Evolutionary conservation across 2,329 filamentous ascomycete species (phyloP).

Genomic region (Mycosphaerella arachidis): DNA sequence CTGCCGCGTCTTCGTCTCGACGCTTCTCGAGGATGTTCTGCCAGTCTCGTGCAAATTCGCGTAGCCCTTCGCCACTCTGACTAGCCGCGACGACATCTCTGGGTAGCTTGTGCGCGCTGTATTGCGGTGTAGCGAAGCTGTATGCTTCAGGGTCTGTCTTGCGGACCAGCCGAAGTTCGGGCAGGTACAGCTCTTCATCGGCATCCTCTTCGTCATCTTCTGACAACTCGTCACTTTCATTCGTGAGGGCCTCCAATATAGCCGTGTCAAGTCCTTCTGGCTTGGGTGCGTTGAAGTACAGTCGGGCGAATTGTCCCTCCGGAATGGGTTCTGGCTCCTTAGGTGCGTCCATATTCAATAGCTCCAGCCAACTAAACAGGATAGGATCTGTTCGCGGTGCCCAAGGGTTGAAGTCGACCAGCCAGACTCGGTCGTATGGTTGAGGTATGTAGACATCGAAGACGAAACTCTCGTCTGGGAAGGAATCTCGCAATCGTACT

Average conservation of each 20-base stretch:
- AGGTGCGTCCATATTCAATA: constrained; percentile 67
- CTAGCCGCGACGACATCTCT: constrained; percentile 79
- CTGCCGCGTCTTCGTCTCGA: constrained; percentile 35
- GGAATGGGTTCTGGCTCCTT: constrained; percentile 15
- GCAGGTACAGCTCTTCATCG: constrained; percentile 55
- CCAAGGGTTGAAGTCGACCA: constrained; percentile 96
- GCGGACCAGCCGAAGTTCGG: constrained; percentile 77
- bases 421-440: constrained; percentile 68
- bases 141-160: constrained; percentile 85
- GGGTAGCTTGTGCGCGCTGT: constrained; percentile 92
- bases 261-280: constrained; percentile 5
- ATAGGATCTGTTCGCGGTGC: constrained; percentile 82
- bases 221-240: constrained; percentile 31
- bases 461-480: constrained; percentile 76
- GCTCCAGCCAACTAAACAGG: constrained; percentile 83
- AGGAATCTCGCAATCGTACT: constrained; percentile 66
- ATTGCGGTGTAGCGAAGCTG: constrained; percentile 78
- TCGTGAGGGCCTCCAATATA: background rate
- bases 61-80: constrained; percentile 60
- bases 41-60: constrained; percentile 57
- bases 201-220: constrained; percentile 45
- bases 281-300: constrained; percentile 16
- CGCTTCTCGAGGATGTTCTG: constrained; percentile 43
- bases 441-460: constrained; percentile 91
- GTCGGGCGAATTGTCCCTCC: constrained; percentile 23